Base-by-base conservation (phyloP, 371 early-diverging fungal species). In the Haplosporangium sp. region DNA sequence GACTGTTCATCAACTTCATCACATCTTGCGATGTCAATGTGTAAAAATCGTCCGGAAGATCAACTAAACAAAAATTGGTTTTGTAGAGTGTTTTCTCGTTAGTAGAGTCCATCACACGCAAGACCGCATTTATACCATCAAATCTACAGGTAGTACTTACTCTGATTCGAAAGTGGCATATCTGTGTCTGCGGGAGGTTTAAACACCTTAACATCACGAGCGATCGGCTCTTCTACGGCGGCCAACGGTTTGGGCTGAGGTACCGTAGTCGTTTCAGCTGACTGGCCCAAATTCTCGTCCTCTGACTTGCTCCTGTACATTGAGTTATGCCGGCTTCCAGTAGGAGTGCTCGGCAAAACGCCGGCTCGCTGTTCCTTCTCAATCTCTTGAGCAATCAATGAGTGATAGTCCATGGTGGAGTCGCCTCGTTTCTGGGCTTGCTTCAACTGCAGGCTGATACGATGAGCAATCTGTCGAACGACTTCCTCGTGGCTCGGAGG, bases 11-110 rank as follows among this genome's bases (percentile, higher is more conserved):
- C 53, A 88, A 43, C 38, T 70, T 62, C 64, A 84, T 73, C 62
- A 90, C 67, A 73, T 91, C 92, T 40, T 77, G 67, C 0, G 85
- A 65, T 1, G 89, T 70, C 41, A 91, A 75, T 51, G 86, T 83
- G 77, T 86, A 91, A 68, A 90, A 91, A 51, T 88, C 85, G 52
- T 87, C 89, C 0, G 92, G 92, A 0, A 91, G 81, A 5, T 89
- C 86, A 57, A 89, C 89, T 88, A 62, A 1, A 11, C 16, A 38
- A 23, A 52, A 11, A 52, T 54, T 11, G 11, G 3, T 0, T 16
- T 16, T 21, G n/a, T 14, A 43, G 23, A 43, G 38, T 18, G 5
- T 20, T 1, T 20, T 14, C 16, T 9, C 18, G 40, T 7, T 2
- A 57, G 36, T 29, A 29, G 29, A 29, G 29, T 29, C 29, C 29